Percentiles rank a stretch among this genome's conserved stretches.
Evolutionary conservation across 768 basidiomycete species (phyloP).

Genomic region (Leccinum incarnatum): DNA sequence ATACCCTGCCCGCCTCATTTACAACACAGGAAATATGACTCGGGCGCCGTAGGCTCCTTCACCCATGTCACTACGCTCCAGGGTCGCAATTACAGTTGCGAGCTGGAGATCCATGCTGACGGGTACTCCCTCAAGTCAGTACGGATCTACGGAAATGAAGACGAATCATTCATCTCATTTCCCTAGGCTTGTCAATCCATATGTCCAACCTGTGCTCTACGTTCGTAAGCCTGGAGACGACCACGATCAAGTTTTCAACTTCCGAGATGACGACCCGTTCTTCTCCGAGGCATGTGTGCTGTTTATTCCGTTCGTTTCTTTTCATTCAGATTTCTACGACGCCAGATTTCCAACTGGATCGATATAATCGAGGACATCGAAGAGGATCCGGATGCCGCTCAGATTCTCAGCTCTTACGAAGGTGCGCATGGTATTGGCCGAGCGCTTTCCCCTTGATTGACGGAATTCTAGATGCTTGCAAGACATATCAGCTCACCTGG

Average conservation of each 20-base stretch:
- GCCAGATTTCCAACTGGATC: constrained; percentile 73
- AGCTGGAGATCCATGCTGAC: constrained; percentile 91
- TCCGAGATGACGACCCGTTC: constrained; percentile 87
- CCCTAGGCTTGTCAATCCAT: constrained; percentile 86
- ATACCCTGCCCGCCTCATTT: constrained; percentile 16
- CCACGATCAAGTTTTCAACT: constrained; percentile 63
- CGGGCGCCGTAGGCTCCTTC: constrained; percentile 90
- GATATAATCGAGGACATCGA: constrained; percentile 89
- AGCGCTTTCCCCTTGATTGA: neutral
- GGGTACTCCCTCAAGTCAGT: constrained; percentile 82
- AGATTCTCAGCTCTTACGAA: constrained; percentile 82
- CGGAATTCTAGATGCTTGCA: constrained; percentile 63
- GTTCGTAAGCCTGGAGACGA: constrained; percentile 84
- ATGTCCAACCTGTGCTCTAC: constrained; percentile 86
- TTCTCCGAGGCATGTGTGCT: constrained; percentile 69
- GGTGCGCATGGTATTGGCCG: constrained; percentile 41
- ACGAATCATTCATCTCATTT: constrained; percentile 6
- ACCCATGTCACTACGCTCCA: constrained; percentile 90
- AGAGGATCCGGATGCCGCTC: constrained; percentile 74
- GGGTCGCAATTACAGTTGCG: constrained; percentile 90
- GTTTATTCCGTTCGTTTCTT: neutral
- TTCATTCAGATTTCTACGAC: neutral
- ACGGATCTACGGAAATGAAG: constrained; percentile 6
- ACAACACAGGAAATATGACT: constrained; percentile 82
- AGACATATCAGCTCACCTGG: constrained; percentile 91